Evolutionary conservation across 805 yeast species (phyloP).

Genomic region (Tanozyma kutaoensis): DNA sequence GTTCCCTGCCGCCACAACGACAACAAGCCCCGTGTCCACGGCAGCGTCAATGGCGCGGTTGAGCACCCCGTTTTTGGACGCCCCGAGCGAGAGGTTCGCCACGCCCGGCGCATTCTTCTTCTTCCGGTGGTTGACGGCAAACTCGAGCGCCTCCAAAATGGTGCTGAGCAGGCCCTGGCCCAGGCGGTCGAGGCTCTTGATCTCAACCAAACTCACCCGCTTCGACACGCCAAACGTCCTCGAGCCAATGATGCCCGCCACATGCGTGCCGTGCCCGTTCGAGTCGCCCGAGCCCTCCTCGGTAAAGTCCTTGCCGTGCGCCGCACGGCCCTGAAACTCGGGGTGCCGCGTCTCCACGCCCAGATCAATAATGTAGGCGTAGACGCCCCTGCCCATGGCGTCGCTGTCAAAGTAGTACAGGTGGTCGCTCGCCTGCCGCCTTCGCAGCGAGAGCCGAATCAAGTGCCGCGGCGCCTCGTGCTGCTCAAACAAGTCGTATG

Average conservation of each 20-base stretch:
- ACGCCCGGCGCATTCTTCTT: conserved; percentile 31
- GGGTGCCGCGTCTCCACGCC: conserved; percentile 4
- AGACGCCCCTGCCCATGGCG: conserved; percentile 27
- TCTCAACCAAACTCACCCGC: conserved; percentile 22
- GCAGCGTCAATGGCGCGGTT: conserved; percentile 74
- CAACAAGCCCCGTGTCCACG: conserved; percentile 50
- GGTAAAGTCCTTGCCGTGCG: conserved; percentile 6
- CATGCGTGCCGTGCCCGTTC: conserved; percentile 48
- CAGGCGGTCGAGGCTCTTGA: conserved; percentile 53
- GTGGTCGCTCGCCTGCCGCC: conserved; percentile 1
- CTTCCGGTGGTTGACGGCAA: conserved; percentile 45
- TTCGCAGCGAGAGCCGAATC: conserved; percentile 42
- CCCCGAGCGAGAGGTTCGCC: conserved; percentile 74
- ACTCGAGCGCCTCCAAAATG: conserved; percentile 55
- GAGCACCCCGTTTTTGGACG: conserved; percentile 49
- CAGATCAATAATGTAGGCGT: conserved; percentile 8
- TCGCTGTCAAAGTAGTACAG: conserved; percentile 36
- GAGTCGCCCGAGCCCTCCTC: conserved; percentile 13
- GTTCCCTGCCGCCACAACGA: conserved; percentile 85
- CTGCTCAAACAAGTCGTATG: conserved; percentile 35
- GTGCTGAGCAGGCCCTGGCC: conserved; percentile 66
- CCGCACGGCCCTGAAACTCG: conserved; percentile 6
- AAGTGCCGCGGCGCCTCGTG: conserved; percentile 50
- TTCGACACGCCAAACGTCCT: conserved; percentile 41
- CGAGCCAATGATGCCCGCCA: conserved; percentile 42